Base-by-base conservation (phyloP, 331 rosid genomes). In the Rosa hybrid region DNA sequence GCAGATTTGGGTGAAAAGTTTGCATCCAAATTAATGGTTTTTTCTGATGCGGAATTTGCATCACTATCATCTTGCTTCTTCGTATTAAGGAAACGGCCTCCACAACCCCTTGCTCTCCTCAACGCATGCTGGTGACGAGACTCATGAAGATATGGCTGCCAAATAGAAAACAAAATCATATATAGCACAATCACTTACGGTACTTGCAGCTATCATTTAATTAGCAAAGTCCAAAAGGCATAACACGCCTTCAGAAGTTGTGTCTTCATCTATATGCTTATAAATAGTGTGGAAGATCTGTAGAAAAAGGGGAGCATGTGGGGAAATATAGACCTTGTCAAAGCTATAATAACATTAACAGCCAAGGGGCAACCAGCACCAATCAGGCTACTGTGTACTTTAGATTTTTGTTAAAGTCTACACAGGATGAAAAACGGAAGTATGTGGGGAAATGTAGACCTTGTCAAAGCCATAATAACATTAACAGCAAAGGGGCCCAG, bases 111-210 rank as follows among this genome's bases (percentile, higher is more conserved):
- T 65, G 88, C 90, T 78, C 90, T 83, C 71, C 88, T 84, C 85
- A 87, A 80, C 51, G 90, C 90, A 75, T 87, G 90, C 48, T 18
- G 86, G 85, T 87, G 90, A 27, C 90, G 77, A 63, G 90, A 87
- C 75, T 87, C 90, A 0, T 87, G 90, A 56, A 87, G 90, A 82
- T 87, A 87, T 25, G 90, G 90, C 90, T 87, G 87, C 70, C 64
- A 14, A 80, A 30, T 67, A 14, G 74, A 20, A 25, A 45, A 71
- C 45, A 62, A 53, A 51, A 8, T 57, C 70, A 13, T 13, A 57
- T 44, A 46, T 60, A 50, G 48, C 48, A 42, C 79, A 44, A 57
- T 38, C 41, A 30, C 38, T 39, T 56, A 23, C 4, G 1, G 18
- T 12, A 17, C 3, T 71, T 23, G 14, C 41, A n/a, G 6, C 39